phyloP scores from a whole-genome alignment of 768 basidiomycete species.

The Podaxis carcinomalis region DNA sequence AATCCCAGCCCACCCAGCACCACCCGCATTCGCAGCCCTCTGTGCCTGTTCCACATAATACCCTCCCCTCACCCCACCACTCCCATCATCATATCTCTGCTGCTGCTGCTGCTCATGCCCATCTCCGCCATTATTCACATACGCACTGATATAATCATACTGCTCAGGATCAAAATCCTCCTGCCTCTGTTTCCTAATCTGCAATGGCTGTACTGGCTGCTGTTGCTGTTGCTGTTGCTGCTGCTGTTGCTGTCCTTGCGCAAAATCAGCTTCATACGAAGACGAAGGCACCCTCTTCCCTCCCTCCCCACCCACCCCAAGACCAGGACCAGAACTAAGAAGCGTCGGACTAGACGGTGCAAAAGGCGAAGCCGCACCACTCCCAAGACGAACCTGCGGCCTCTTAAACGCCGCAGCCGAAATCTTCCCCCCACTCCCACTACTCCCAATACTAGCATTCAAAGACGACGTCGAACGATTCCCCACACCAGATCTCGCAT shows the following conservation, averaged over 20 bases:
- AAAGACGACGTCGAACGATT: slow-evolving; percentile 8
- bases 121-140: slow-evolving; percentile 28
- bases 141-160: slow-evolving; percentile 59
- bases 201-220: slow-evolving; percentile 3
- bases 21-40: slow-evolving; percentile 15
- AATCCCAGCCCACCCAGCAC: slow-evolving; percentile 12
- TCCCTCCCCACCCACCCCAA: not conserved
- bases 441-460: slow-evolving; percentile 18
- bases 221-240: slow-evolving; percentile 1
- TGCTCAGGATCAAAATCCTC: slow-evolving; percentile 37
- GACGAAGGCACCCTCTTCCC: not conserved
- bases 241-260: slow-evolving; percentile 10
- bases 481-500: not conserved
- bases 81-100: not conserved
- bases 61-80: slow-evolving; percentile 14
- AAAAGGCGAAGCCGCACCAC: slow-evolving; percentile 16
- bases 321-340: not conserved
- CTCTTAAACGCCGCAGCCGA: slow-evolving; percentile 74
- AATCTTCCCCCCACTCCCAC: slow-evolving; percentile 52
- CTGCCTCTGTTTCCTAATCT: slow-evolving; percentile 9
- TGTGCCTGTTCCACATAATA: slow-evolving; percentile 10
- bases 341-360: not conserved
- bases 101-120: slow-evolving; percentile 13
- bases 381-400: slow-evolving; percentile 30
- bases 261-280: not conserved